Evolutionary conservation across 768 basidiomycete genomes (phyloP), one percentile per base, ranked within the genome.

Genomic region (Kwoniella pini): DNA sequence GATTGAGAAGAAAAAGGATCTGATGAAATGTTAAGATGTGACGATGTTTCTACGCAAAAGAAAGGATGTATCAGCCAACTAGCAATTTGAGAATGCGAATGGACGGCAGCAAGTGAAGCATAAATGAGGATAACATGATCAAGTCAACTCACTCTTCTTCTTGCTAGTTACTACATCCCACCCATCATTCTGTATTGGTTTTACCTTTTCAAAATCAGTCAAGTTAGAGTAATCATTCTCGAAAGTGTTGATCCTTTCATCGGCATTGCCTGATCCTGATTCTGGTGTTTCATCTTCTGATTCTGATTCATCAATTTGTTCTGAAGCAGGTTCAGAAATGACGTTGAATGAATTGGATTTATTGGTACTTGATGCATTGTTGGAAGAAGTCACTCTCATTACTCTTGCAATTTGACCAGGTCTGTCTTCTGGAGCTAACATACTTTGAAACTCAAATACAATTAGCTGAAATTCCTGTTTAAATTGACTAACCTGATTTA

Each of bases 361-460:
- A 3, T 42, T 22, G 11, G 42, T 10, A 9, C 27, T 21, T 19
- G 45, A 24, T 12, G 56, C 36, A n/a, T n/a, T n/a, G n/a, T n/a
- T n/a, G 1, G 48, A 24, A 1, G 59, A 54, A 12, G 57, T 53
- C 33, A 74, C 57, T 45, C 67, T 70, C 69, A 74, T 70, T 3
- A 74, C 72, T 54, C 69, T 44, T 21, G 72, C 72, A 45, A 70
- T 69, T 19, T 60, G 52, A 5, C 63, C 54, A 17, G 70, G 70
- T 39, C 64, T 55, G 44, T 74, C 72, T 54, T 74, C 70, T 0
- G 72, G 70, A 10, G 70, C 72, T 22, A 74, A 67, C 72, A 74
- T 74, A 48, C 72, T 74, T 31, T 28, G 24, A 22, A n/a, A n/a
- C n/a, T n/a, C n/a, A n/a, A n/a, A n/a, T n/a, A n/a, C n/a, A n/a